Conservation (phyloP, 169 alveolate species). For the Condylostoma magnum region DNA sequence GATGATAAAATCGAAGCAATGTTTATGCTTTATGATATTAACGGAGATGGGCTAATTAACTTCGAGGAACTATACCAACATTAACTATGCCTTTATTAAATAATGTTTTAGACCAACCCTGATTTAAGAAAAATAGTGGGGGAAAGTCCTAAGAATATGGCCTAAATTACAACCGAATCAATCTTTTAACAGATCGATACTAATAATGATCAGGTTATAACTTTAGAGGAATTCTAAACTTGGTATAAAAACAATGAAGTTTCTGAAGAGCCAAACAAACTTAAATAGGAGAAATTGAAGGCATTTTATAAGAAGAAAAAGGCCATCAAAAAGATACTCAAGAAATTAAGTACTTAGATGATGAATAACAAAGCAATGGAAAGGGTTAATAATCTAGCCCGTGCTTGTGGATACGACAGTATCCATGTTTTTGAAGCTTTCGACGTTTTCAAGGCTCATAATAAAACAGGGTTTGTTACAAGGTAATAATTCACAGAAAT, state of each 20-base stretch:
- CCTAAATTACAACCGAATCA: neutral
- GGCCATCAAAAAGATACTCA: neutral
- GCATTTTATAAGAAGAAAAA: neutral
- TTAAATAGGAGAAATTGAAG: neutral
- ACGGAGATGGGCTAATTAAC: no score
- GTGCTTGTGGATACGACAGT: neutral
- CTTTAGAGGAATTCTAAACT: neutral
- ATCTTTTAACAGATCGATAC: slow-evolving; percentile 7
- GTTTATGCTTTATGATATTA: no score
- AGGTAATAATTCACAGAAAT: slow-evolving; percentile 5
- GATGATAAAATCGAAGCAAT: no score
- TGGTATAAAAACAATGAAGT: neutral
- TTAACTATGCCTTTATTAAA: no score
- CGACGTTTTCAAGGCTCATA: neutral
- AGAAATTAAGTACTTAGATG: neutral
- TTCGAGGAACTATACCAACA: no score
- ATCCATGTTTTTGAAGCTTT: slow-evolving; percentile 16
- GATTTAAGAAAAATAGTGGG: neutral
- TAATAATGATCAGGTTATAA: neutral
- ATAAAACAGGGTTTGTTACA: slow-evolving; percentile 15
- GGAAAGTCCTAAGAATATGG: neutral
- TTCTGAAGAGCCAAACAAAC: slow-evolving; percentile 3
- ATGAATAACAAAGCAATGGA: neutral
- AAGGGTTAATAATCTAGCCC: neutral
- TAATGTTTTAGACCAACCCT: neutral